phyloP scores from a whole-genome alignment of 108 stramenopile genomes.

The Pseudonitzschia pungens region DNA sequence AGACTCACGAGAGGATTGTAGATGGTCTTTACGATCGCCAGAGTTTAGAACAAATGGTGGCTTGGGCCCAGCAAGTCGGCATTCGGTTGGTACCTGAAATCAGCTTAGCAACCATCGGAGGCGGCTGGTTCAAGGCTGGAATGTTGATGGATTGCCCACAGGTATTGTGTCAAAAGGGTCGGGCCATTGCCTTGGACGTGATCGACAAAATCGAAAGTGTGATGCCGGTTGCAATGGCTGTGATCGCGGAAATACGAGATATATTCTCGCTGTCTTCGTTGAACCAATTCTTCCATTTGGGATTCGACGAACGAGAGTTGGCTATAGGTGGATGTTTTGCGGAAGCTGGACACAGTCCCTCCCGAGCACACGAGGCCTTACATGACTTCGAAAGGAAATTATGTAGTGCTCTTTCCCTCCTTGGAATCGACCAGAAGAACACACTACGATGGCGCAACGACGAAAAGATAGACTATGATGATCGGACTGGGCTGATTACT shows the following conservation, averaged over 20 bases:
- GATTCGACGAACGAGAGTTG: conserved; percentile 32
- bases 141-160: conserved; percentile 31
- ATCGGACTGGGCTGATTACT: conserved; percentile 29
- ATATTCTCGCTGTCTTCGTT: conserved; percentile 2
- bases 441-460: conserved; percentile 37
- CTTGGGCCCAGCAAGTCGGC: conserved; percentile 1
- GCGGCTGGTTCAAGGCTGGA: conserved; percentile 33
- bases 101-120: conserved; percentile 28
- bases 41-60: conserved; percentile 13
- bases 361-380: conserved; percentile 5
- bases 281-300: conserved; percentile 31
- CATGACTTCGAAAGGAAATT: conserved; percentile 29
- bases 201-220: conserved; percentile 12
- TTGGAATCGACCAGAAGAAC: conserved; percentile 6
- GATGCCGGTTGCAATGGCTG: conserved; percentile 7
- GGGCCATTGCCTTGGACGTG: conserved; percentile 23
- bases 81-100: conserved; percentile 44
- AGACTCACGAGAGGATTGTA: not conserved
- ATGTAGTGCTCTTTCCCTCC: not conserved
- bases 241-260: conserved; percentile 16
- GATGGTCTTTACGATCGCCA: not conserved
- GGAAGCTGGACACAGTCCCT: conserved; percentile 7
- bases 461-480: conserved; percentile 23
- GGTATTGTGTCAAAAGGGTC: conserved; percentile 17
- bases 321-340: conserved; percentile 22